Base-by-base conservation (phyloP, 768 basidiomycete species). In the Coprinopsis marcescibilis region DNA sequence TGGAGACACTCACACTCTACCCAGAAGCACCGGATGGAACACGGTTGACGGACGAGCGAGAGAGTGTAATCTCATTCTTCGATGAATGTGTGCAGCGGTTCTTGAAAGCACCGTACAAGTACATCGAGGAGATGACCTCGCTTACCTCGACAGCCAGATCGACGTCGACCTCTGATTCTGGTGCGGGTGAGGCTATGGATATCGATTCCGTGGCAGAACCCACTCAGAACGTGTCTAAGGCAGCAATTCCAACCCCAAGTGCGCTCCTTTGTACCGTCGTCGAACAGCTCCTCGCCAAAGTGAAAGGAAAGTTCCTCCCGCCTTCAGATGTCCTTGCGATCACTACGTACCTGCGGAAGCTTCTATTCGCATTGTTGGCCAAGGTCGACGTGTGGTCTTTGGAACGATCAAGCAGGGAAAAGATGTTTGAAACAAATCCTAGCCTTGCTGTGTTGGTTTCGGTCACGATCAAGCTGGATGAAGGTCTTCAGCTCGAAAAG, bases 61-160 rank as follows among this genome's bases (percentile, higher is more conserved):
- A 73, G 4, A 69, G 71, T 34, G 76, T 83, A 21, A 65, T 85
- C 14, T 48, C 63, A 0, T 92, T 96, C 65, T 55, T 96, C 10
- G 94, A 97, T 52, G 90, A 93, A 42, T 95, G 91, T 57, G 72
- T 87, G 2, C 83, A 85, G 48, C 74, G 89, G 14, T 92, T 85
- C 54, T 59, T 84, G 52, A 90, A 86, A 62, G 85, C 84, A 2
- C 89, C 91, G 0, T 88, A 92, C 60, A 76, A 80, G 23, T 97
- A 95, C 58, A 72, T 95, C 44, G 93, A 96, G 55, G 82, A 82
- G 19, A 63, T 83, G 51, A 43, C 57, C 44, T 4, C 56, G 30
- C 29, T 54, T 6, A 36, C 34, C 32, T 17, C 49, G 47, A 17
- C 37, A 17, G 14, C 44, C 1, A 52, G 44, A 39, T n/a, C 20